A percentile compares a stretch with the other conserved stretches of the same genome.
Evolutionary conservation across 139 green algal species (phyloP).

Genomic region (Chlorella vulgaris): DNA sequence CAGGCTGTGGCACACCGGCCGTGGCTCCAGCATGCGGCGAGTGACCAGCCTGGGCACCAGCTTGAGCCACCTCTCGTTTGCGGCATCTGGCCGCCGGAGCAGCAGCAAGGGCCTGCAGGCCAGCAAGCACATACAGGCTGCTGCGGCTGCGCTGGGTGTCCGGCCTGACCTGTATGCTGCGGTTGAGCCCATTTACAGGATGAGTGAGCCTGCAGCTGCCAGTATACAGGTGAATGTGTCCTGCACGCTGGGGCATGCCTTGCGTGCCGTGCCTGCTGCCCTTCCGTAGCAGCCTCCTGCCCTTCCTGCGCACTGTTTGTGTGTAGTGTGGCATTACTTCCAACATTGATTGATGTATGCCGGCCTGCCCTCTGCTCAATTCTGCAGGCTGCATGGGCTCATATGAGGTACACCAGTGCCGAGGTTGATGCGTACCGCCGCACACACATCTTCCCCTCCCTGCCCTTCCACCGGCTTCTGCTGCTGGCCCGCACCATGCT

Average conservation of each 20-base stretch:
- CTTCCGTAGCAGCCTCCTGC: not conserved
- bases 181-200: conserved; percentile 2
- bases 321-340: too few relatives aligned
- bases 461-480: conserved; percentile 20
- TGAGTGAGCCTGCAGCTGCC: not conserved
- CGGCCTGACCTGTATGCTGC: not conserved
- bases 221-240: not conserved
- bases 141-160: not conserved
- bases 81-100: too few relatives aligned
- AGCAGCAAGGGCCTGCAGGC: not conserved
- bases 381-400: not conserved
- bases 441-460: not conserved
- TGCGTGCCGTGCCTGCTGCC: not conserved
- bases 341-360: too few relatives aligned
- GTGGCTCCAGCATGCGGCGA: not conserved
- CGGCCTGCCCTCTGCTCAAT: not conserved
- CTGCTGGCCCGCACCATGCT: conserved; percentile 28
- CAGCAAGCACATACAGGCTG: too few relatives aligned
- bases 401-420: not conserved
- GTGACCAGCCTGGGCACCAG: not conserved
- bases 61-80: not conserved
- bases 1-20: not conserved
- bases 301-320: too few relatives aligned
- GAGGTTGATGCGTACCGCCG: conserved; percentile 22
- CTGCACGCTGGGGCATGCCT: not conserved